Evolutionary conservation across 169 alveolate genomes (phyloP), one percentile per base, ranked within the genome.

Genomic region (Cryptosporidium canis): DNA sequence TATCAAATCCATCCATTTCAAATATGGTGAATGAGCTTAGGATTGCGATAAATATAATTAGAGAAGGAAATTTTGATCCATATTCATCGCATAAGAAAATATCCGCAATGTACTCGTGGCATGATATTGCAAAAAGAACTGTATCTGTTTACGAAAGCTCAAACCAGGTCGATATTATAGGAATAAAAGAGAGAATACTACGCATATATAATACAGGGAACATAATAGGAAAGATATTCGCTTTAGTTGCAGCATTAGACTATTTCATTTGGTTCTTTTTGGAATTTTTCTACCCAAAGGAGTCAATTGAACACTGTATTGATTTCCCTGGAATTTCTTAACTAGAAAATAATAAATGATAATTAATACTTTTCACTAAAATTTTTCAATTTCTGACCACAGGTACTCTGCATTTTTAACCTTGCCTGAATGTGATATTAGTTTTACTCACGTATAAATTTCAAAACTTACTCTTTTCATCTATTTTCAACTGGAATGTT

Each of bases 1-100:
- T 96, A 21, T 95, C 96, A n/a, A 90, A 93, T 9, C 96, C 98
- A 8, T 92, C 94, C 31, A 94, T 94, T 31, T 91, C 93, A 71
- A 64, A 92, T 47, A 92, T 96, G 21, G 85, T 90, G 8, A 71
- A 91, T 51, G 91, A 92, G 24, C 91, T 96, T 16, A 92, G 90
- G 64, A 91, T 90, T 66, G 96, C 97, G 0, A 95, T 96, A 48
- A 87, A 85, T 24, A 92, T 91, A n/a, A 90, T 93, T 48, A 90
- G 93, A 90, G 92, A 90, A 51, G 93, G 92, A 8, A 61, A 77
- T 21, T 55, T 77, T 55, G 95, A 93, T 61, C 92, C 94, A 0
- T 87, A 91, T 48, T 58, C 92, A 67, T 93, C 90, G 63, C 96
- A 94, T 67, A 92, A 91, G 14, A 85, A 77, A 67, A 90, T 95